phyloP scores from a whole-genome alignment of 2,329 filamentous ascomycete genomes.

The Xylaria sp. region DNA sequence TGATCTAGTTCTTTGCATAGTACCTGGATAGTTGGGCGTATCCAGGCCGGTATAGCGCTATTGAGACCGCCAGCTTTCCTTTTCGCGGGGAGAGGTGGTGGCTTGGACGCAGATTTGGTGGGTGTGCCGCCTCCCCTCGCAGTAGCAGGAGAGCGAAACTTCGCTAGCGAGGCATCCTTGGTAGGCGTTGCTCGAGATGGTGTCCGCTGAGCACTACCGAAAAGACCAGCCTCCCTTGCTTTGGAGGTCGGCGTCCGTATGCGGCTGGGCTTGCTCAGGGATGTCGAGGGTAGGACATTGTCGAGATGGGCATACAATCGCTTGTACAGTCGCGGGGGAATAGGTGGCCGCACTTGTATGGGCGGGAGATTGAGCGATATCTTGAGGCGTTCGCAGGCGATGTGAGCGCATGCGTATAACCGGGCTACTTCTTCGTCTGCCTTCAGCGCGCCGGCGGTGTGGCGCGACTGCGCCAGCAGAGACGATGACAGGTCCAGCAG shows the following conservation, averaged over 20 bases:
- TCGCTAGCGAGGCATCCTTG: slow-evolving; percentile 58
- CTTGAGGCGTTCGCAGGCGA: slow-evolving; percentile 89
- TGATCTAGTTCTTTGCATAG: slow-evolving; percentile 72
- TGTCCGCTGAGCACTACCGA: slow-evolving; percentile 50
- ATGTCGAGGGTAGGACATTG: slow-evolving; percentile 67
- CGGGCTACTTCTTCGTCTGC: slow-evolving; percentile 89
- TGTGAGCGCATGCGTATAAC: slow-evolving; percentile 83
- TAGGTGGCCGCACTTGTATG: slow-evolving; percentile 79
- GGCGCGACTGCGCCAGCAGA: slow-evolving; percentile 82
- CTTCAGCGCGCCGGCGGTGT: slow-evolving; percentile 80
- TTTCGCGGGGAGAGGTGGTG: slow-evolving; percentile 45
- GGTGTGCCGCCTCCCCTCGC: slow-evolving; percentile 54
- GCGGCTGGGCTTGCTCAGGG: slow-evolving; percentile 42
- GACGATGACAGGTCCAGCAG: slow-evolving; percentile 78
- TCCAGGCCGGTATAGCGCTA: slow-evolving; percentile 69
- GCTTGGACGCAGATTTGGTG: slow-evolving; percentile 56
- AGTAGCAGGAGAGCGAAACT: slow-evolving; percentile 57
- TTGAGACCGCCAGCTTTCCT: slow-evolving; percentile 47
- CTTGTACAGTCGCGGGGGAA: slow-evolving; percentile 83
- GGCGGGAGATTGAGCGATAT: slow-evolving; percentile 79
- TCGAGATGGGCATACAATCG: slow-evolving; percentile 85
- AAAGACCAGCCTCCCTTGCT: slow-evolving; percentile 51
- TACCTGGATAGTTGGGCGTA: slow-evolving; percentile 73
- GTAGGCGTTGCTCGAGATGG: slow-evolving; percentile 59
- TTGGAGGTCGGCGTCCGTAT: slow-evolving; percentile 51